Evolutionary conservation across 2,329 filamentous ascomycete species (phyloP), one percentile per base, ranked within the genome.

Genomic region (Scorias spongiosa): DNA sequence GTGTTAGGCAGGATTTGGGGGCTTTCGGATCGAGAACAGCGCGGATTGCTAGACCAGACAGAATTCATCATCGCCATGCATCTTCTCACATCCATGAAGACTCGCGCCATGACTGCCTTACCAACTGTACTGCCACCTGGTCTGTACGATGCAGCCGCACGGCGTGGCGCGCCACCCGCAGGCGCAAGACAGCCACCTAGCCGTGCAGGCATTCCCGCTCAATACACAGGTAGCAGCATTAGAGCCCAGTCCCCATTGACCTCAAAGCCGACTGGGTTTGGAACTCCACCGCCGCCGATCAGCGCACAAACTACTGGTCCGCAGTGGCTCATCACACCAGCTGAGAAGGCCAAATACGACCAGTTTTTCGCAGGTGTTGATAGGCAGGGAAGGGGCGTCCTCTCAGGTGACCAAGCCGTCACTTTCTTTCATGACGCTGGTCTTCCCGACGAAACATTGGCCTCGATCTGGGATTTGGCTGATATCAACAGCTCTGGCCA

Each of bases 51-150:
- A 30, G 83, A 88, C 46, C 73, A 80, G 54, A 89, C 87, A 11
- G 91, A 96, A 56, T 98, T 98, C 61, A 84, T 94, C 58, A 93
- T 98, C 57, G 91, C 91, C 39, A 98, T 98, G 91, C 91, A 98
- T 63, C 70, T 98, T 48, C 72, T 98, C 49, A 89, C 86, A 11
- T 94, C 87, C 10, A 86, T 85, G 66, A 94, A 93, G 69, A 82
- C 80, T 10, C 84, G 87, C 17, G 72, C 79, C 28, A 74, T 98
- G 61, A 80, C 85, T 50, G 78, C 75, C 15, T 71, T 96, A 45
- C 91, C 91, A 1, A 81, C 70, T 48, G 76, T 82, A 20, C 74
- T 98, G 2, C 91, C 91, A 5, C 78, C 84, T 10, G 84, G 81
- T 10, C 69, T 98, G 5, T 94, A 93, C 57, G 91, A 98, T 58